phyloP scores from a whole-genome alignment of 2,329 filamentous ascomycete species.

The Paraphoma chrysanthemicola region DNA sequence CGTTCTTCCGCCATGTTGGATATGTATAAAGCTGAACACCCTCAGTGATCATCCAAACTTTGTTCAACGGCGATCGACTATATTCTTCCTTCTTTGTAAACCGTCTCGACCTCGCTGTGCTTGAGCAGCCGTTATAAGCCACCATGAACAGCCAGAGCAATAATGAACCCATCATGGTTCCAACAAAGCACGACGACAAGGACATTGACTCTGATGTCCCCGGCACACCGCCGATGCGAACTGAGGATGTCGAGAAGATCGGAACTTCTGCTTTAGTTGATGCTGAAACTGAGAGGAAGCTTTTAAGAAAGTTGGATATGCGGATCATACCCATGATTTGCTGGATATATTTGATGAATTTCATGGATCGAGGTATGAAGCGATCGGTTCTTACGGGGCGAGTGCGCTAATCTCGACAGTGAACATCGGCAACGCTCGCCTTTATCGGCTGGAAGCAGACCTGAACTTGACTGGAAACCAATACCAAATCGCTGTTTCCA shows the following conservation, averaged over 20 bases:
- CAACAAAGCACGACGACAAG: conserved; percentile 14
- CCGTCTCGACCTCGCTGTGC: background rate
- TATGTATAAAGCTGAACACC: conserved; percentile 13
- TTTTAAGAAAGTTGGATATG: conserved; percentile 58
- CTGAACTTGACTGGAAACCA: conserved; percentile 27
- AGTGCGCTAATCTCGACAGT: conserved; percentile 8
- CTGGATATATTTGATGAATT: conserved; percentile 58
- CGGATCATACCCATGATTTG: conserved; percentile 62
- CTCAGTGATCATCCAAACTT: conserved; percentile 6
- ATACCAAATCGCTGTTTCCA: conserved; percentile 31
- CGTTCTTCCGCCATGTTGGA: conserved; percentile 4
- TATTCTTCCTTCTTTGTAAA: background rate
- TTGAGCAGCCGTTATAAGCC: too few relatives aligned
- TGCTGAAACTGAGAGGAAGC: conserved; percentile 52
- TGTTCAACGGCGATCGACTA: conserved; percentile 6
- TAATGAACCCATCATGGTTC: background rate
- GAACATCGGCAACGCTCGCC: conserved; percentile 52
- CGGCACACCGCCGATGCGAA: conserved; percentile 16
- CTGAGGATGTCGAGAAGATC: conserved; percentile 19
- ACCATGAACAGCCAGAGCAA: conserved; percentile 2
- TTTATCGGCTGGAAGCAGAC: conserved; percentile 24
- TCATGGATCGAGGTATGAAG: conserved; percentile 55
- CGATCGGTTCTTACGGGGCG: too few relatives aligned
- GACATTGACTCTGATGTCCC: conserved; percentile 11
- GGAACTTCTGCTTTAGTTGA: conserved; percentile 42